Evolutionary conservation across 768 basidiomycete species (phyloP), one percentile per base, ranked within the genome.

Genomic region (Gymnopilus junonius): DNA sequence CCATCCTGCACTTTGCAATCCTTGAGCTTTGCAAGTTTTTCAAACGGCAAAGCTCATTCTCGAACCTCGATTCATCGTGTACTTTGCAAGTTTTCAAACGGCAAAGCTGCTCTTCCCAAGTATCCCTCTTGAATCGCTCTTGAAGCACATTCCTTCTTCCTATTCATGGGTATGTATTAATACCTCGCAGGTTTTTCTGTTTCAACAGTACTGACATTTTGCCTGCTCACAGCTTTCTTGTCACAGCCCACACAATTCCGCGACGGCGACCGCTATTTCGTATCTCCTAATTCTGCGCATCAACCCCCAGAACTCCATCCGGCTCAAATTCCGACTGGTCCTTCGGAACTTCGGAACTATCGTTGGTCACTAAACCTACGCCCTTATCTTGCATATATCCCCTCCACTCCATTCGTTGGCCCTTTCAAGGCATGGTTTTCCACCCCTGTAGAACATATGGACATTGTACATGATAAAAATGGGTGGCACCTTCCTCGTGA

Each of bases 401-500:
- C 34, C 1, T 8, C n/a, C 7, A 6, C 31, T 10, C 31, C 51
- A 11, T 20, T 53, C 32, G 8, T 35, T 8, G 31, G 31, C n/a
- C 31, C 17, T 32, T n/a, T 53, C 31, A 53, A 34, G 12, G 17
- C n/a, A 2, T 35, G 51, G 31, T 53, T 53, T 31, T 21, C 8
- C 8, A 45, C 43, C 23, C 43, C 43, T 6, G 20, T 25, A 11
- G 32, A 53, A 0, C 14, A 34, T n/a, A 7, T 32, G 23, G 23
- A 55, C 1, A 2, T 65, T 43, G 31, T 40, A 14, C 29, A 48
- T 17, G 55, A 53, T 40, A 39, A n/a, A 6, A 14, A 42, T 43
- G 25, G 43, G 54, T 62, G 59, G 59, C 64, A 65, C 53, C 59
- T 60, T 4, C 59, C 54, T 15, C 8, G 23, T 15, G 32, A 56